Conservation (phyloP, 2,329 filamentous ascomycete genomes). For the Acrodontium crateriforme region DNA sequence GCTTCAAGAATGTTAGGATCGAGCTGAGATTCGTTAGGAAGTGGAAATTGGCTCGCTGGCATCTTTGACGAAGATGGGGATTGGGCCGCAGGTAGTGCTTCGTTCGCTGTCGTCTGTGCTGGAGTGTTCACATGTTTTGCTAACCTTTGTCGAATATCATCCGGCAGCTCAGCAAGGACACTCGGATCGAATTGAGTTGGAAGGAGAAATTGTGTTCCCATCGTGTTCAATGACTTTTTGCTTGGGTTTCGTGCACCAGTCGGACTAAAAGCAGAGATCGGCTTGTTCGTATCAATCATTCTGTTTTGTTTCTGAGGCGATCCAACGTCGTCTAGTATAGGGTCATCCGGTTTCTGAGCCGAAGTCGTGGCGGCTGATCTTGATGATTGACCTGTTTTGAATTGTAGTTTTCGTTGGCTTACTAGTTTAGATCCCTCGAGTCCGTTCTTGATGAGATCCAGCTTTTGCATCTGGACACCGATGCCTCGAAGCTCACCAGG, state of each 20-base stretch:
- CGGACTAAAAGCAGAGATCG: constrained; percentile 23
- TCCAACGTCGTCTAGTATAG: constrained; percentile 33
- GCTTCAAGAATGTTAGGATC: constrained; percentile 74
- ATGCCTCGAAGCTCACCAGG: constrained; percentile 88
- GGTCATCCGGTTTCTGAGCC: constrained; percentile 21
- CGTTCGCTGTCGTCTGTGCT: not conserved
- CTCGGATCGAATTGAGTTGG: constrained; percentile 68
- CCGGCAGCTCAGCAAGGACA: constrained; percentile 72
- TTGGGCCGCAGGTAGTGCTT: constrained; percentile 4
- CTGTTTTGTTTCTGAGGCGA: constrained; percentile 24
- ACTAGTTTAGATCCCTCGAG: constrained; percentile 44
- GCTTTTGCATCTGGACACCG: constrained; percentile 83
- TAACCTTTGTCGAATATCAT: constrained; percentile 66
- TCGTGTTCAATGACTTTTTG: constrained; percentile 59
- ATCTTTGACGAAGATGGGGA: constrained; percentile 12
- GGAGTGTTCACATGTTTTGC: constrained; percentile 38
- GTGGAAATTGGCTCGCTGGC: constrained; percentile 15
- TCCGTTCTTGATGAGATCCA: constrained; percentile 58
- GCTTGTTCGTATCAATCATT: constrained; percentile 13
- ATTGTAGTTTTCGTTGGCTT: constrained; percentile 67
- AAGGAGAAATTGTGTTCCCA: constrained; percentile 84
- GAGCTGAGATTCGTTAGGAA: constrained; percentile 59
- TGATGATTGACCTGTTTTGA: constrained; percentile 41
- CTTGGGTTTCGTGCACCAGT: constrained; percentile 29
- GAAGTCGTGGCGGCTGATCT: constrained; percentile 15